Base-by-base conservation (phyloP, 495 filamentous ascomycete species). In the Chaetomium cochliodes region DNA sequence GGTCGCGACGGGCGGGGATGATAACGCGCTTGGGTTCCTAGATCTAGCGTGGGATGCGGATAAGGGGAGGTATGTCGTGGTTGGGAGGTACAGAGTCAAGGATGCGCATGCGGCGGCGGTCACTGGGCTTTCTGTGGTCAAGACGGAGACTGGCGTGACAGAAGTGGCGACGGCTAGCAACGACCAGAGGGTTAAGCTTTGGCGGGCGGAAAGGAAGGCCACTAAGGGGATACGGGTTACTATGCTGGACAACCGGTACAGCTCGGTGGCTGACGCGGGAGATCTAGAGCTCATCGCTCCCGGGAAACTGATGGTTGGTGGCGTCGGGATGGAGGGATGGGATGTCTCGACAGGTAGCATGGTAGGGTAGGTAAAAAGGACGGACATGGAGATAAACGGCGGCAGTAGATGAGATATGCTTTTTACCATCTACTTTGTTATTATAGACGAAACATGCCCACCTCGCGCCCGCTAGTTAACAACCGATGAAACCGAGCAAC, bases 21-120 rank as follows among this genome's bases (percentile, higher is more conserved):
- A 96, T 69, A 92, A 92, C 67, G 87, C 89, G 4, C 69, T 96
- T 0, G 84, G 82, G 0, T 69, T 93, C 12, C 82, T 86, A 1
- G 76, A 83, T 30, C 62, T 87, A 50, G 54, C 60, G 50, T 70
- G 69, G 20, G 44, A 49, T 11, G 28, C 30, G n/a, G 6, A 9
- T 5, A 37, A 9, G 3, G 52, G 66, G 1, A 6, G 13, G 8
- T 75, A 69, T 52, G 65, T 60, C 28, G 56, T 79, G 12, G 23
- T 56, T 5, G 72, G 68, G 50, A 85, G 85, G 13, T 72, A 85
- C 1, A 78, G 90, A 0, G 77, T 97, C 12, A 82, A 82, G 23
- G 81, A 86, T 22, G 92, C 93, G 0, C 94, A 98, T 75, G 87
- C 91, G 3, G 88, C 91, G 0, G 91, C 91, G 0, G 77, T 96